Evolutionary conservation across 2,329 filamentous ascomycete genomes (phyloP), one percentile per base, ranked within the genome.

Genomic region (Claviceps fusiformis): DNA sequence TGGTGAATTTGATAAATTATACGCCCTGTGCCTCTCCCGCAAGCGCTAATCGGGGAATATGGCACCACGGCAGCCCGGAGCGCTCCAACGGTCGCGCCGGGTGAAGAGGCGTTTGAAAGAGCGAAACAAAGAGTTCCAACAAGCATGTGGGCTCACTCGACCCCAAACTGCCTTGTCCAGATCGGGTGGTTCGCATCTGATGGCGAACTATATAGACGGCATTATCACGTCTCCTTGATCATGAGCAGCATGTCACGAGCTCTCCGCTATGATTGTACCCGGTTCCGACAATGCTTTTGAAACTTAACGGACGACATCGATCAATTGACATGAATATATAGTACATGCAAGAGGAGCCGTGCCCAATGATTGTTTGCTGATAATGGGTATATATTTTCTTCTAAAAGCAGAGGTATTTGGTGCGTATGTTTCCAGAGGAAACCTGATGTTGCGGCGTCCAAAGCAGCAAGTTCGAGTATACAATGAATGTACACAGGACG

Each of bases 1-100:
- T 48, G 24, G 37, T 35, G 33, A 44, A 53, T 46, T 49, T 52
- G 50, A 53, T 24, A n/a, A 7, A 17, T 47, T 37, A 43, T 52
- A 46, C 52, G 55, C 55, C 52, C 52, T 29, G 52, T 48, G 55
- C 55, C 55, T 54, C 55, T 54, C 48, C 52, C 52, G 55, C 9
- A 17, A 31, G 39, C 39, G 45, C 50, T 37, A 55, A 33, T 27
- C 45, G 50, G 47, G 31, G 33, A n/a, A 41, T 24, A 39, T 53
- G 51, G 43, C 44, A 27, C 11, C 24, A 15, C 19, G 47, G 17
- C 11, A 50, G n/a, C 48, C 48, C 48, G 48, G 31, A 24, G 47
- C 31, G 7, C 9, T 27, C 15, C 47, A 13, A 37, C 10, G 31
- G 29, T 33, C 29, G 46, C 15, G 19, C n/a, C 43, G 11, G 19